Percentiles rank a stretch among this genome's conserved stretches.
Conservation (phyloP, 2,329 filamentous ascomycete genomes). For the Gnomoniopsis sp. region DNA sequence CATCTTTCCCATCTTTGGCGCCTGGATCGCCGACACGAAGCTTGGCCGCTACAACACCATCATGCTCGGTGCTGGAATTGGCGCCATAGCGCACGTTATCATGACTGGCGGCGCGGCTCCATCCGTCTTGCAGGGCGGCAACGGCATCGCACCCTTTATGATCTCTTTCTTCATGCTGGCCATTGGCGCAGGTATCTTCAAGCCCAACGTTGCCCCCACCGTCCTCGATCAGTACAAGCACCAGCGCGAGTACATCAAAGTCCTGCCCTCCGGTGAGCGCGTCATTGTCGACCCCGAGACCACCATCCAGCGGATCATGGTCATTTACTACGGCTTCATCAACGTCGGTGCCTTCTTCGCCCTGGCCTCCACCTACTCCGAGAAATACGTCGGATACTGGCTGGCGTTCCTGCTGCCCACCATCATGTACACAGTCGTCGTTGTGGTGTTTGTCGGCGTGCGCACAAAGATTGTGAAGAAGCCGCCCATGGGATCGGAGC, state of each 20-base stretch:
- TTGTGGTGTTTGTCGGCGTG: conserved; percentile 53
- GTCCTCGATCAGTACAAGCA: conserved; percentile 42
- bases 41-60: conserved; percentile 67
- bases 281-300: conserved; percentile 44
- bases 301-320: conserved; percentile 42
- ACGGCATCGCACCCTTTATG: conserved; percentile 57
- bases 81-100: conserved; percentile 61
- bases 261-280: conserved; percentile 39
- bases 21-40: conserved; percentile 60
- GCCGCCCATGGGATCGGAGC: conserved; percentile 63
- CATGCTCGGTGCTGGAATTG: conserved; percentile 48
- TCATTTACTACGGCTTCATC: conserved; percentile 60
- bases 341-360: conserved; percentile 62
- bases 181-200: conserved; percentile 68
- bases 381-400: conserved; percentile 76
- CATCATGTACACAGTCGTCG: conserved; percentile 57
- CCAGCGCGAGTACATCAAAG: conserved; percentile 37
- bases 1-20: conserved; percentile 46
- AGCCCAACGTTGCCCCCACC: conserved; percentile 51
- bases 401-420: conserved; percentile 53
- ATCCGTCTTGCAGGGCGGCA: conserved; percentile 46
- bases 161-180: conserved; percentile 64
- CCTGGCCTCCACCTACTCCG: conserved; percentile 67
- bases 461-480: conserved; percentile 54
- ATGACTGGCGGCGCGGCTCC: conserved; percentile 63